Evolutionary conservation across 1,284 basidiomycete species (phyloP).

Genomic region (Cryptococcus sp.): DNA sequence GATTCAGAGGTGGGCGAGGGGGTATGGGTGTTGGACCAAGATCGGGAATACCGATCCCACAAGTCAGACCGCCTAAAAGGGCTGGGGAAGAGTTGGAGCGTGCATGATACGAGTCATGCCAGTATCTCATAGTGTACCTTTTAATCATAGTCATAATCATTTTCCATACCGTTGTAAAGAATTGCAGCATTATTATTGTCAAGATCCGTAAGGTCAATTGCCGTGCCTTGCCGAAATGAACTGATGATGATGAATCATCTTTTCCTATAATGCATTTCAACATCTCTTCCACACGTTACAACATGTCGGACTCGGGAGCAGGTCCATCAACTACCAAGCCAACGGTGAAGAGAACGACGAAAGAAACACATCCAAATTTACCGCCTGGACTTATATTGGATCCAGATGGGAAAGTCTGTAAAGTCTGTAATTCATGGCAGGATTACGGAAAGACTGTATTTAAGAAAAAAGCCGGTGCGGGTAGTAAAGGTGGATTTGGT

Average conservation of each 20-base stretch:
- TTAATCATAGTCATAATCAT: not conserved
- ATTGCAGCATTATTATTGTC: not conserved
- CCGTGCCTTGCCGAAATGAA: not conserved
- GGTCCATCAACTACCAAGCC: not conserved
- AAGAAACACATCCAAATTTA: constrained; percentile 46
- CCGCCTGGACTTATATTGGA: constrained; percentile 81
- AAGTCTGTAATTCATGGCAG: constrained; percentile 76
- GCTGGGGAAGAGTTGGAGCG: constrained; percentile 1
- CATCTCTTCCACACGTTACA: not conserved
- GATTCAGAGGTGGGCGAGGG: constrained; percentile 3
- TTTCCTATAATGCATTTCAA: not conserved
- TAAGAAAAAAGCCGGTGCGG: constrained; percentile 34
- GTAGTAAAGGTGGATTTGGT: constrained; percentile 7
- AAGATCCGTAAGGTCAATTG: not conserved
- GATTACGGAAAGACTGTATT: constrained; percentile 59
- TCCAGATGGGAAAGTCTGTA: constrained; percentile 89
- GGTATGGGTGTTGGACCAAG: constrained; percentile 3
- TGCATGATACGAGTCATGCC: not conserved
- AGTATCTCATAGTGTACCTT: not conserved
- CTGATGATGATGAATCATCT: not conserved
- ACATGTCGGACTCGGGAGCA: not conserved
- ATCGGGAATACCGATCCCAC: not conserved
- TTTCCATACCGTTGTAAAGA: not conserved
- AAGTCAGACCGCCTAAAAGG: not conserved
- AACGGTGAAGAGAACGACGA: constrained; percentile 27